phyloP scores from a whole-genome alignment of 2,329 filamentous ascomycete genomes.

The Hortaea werneckii region DNA sequence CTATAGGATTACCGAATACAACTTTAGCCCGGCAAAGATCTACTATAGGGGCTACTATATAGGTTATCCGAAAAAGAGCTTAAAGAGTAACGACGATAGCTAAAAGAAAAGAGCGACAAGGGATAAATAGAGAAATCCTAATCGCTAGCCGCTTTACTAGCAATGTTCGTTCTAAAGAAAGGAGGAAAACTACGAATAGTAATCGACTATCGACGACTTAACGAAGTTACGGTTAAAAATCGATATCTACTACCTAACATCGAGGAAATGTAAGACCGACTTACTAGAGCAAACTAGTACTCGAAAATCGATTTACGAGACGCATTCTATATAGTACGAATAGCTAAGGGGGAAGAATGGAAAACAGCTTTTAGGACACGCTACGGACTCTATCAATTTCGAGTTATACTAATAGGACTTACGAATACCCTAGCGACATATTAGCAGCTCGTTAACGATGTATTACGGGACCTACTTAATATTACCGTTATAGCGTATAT shows the following conservation, averaged over 20 bases:
- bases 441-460: constrained; percentile 20
- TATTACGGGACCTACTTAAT: constrained; percentile 16
- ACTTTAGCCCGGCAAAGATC: constrained; percentile 5
- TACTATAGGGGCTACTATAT: constrained; percentile 8
- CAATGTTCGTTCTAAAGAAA: constrained; percentile 18
- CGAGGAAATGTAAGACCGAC: constrained; percentile 10
- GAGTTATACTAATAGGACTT: constrained; percentile 19
- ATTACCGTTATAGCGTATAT: constrained; percentile 14
- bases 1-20: constrained; percentile 9
- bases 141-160: constrained; percentile 5
- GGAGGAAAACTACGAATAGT: constrained; percentile 11
- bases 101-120: constrained; percentile 3
- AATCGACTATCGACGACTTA: constrained; percentile 18
- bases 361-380: constrained; percentile 12
- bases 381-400: constrained; percentile 16
- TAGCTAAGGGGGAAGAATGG: constrained; percentile 18
- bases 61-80: constrained; percentile 6
- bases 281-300: constrained; percentile 12
- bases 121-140: constrained; percentile 4
- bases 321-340: constrained; percentile 17
- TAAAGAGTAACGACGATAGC: constrained; percentile 2
- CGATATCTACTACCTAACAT: constrained; percentile 18
- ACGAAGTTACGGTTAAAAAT: constrained; percentile 21
- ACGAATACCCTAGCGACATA: constrained; percentile 12
- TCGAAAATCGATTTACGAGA: constrained; percentile 16